phyloP scores from a whole-genome alignment of 2,329 filamentous ascomycete species.

The Microthyrium microscopicum region DNA sequence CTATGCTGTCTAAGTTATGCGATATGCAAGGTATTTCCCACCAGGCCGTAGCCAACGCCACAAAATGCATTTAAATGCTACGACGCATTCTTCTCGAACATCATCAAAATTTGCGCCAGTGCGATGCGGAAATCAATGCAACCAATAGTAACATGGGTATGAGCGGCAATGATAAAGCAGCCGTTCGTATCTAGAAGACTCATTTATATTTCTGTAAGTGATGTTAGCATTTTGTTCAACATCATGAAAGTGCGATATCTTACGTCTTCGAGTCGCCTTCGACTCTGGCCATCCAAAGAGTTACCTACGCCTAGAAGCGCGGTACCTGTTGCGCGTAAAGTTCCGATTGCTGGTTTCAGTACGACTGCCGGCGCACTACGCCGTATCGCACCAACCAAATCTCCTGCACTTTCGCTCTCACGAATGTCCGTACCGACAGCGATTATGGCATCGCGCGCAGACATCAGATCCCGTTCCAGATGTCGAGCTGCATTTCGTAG shows the following conservation, averaged over 20 bases:
- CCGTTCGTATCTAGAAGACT: too few species aligned
- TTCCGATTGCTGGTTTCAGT: conserved; percentile 76
- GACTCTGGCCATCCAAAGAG: conserved; percentile 67
- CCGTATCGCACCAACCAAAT: conserved; percentile 61
- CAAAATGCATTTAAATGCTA: too few species aligned
- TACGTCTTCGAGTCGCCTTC: conserved; percentile 74
- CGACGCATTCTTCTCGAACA: too few species aligned
- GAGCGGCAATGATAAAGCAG: too few species aligned
- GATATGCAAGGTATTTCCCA: too few species aligned
- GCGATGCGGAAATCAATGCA: too few species aligned
- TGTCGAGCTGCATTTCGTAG: conserved; percentile 68
- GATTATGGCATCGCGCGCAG: conserved; percentile 81
- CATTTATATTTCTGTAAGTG: too few species aligned
- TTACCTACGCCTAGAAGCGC: conserved; percentile 87
- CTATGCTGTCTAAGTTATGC: too few species aligned
- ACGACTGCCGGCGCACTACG: conserved; percentile 84
- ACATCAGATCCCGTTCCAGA: conserved; percentile 69
- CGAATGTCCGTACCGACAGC: conserved; percentile 84
- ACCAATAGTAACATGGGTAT: too few species aligned
- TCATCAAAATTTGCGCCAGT: too few species aligned
- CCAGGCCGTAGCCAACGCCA: too few species aligned
- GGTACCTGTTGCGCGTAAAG: conserved; percentile 74
- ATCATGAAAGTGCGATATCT: conserved; percentile 27
- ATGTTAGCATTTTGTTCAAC: too few species aligned
- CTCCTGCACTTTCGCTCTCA: conserved; percentile 67